Base-by-base conservation (phyloP, 768 basidiomycete species). In the Thelephora aurantiotincta region DNA sequence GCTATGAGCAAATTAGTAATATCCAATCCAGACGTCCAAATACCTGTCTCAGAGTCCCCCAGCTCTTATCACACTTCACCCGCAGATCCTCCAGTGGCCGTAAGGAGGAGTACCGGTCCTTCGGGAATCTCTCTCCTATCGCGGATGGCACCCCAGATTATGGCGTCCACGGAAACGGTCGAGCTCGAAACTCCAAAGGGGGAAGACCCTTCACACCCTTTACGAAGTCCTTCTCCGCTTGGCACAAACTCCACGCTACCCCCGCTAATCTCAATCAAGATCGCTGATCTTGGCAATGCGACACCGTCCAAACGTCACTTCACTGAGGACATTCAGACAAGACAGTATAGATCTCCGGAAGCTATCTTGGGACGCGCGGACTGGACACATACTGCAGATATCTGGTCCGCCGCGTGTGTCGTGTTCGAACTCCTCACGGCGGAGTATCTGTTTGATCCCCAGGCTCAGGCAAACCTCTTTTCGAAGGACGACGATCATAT, bases 311-410 rank as follows among this genome's bases (percentile, higher is more conserved):
- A 68, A 54, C 79, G 80, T 56, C 90, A 94, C 60, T 96, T 78
- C 60, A 94, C 91, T 7, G 91, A 93, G 58, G 91, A 92, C 59
- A 94, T 93, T 54, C 92, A 94, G 66, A 96, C 91, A n/a, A 77
- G 91, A 37, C 91, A 94, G 60, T 96, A 96, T 61, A 82, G 91
- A 51, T 77, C 86, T 22, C 91, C 91, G n/a, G 91, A 96, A 63
- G 91, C 89, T 47, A 91, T 96, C 55, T 67, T 93, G 14, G 91
- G 92, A 14, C 77, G 80, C 47, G 75, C 74, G 33, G 85, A 88
- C 54, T 96, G 91, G 91, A 87, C 81, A 54, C 69, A 77, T 34
- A 77, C 82, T 47, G 89, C 77, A 38, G 91, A 96, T 64, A 76
- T 93, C 18, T 96, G 91, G 91, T 86, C 82, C 55, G 79, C 89